A percentile compares a stretch with the other conserved stretches of the same genome.
These are phyloP conservation scores for Trichoderma cornu-damae DNA, from an alignment of 2,329 filamentous ascomycete species.

Conservation along the genomic window DNA sequence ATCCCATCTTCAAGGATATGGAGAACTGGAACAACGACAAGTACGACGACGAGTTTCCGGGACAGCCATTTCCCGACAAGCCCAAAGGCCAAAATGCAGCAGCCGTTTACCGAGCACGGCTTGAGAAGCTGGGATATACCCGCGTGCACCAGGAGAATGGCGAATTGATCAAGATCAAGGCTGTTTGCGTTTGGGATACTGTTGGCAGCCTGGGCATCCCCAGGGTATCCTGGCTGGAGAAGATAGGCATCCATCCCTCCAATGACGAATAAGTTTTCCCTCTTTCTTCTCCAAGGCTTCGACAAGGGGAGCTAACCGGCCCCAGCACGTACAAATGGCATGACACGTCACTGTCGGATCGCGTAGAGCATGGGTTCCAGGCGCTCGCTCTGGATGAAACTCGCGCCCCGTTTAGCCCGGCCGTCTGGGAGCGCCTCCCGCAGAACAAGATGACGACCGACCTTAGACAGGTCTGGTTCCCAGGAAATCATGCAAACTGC, in stretches of 20 bases:
- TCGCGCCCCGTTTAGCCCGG: slow-evolving; percentile 49
- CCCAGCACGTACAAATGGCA: slow-evolving; percentile 45
- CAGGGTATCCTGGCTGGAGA: slow-evolving; percentile 41
- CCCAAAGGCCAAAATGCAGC: slow-evolving; percentile 42
- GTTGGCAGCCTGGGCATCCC: slow-evolving; percentile 44
- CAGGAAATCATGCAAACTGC: slow-evolving; percentile 65
- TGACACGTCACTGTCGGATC: slow-evolving; percentile 48
- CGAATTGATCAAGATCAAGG: slow-evolving; percentile 41
- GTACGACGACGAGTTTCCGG: slow-evolving; percentile 45
- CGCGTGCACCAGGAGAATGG: slow-evolving; percentile 39
- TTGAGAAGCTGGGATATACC: slow-evolving; percentile 42
- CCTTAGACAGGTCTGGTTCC: slow-evolving; percentile 58
- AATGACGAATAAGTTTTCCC: slow-evolving; percentile 44
- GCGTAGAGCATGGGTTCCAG: slow-evolving; percentile 54
- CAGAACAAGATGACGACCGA: slow-evolving; percentile 38
- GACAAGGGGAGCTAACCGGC: slow-evolving; percentile 29
- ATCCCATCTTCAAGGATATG: slow-evolving; percentile 53
- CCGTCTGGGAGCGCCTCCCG: slow-evolving; percentile 47
- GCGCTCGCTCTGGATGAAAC: slow-evolving; percentile 55
- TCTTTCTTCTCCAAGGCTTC: background rate
- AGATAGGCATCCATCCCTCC: slow-evolving; percentile 41
- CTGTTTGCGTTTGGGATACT: slow-evolving; percentile 45
- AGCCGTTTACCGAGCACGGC: slow-evolving; percentile 39
- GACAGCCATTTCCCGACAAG: slow-evolving; percentile 44
- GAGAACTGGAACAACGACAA: slow-evolving; percentile 45